These are phyloP conservation scores for Rheum nobile DNA, from an alignment of 148 eudicot species.

Conservation along the genomic window DNA sequence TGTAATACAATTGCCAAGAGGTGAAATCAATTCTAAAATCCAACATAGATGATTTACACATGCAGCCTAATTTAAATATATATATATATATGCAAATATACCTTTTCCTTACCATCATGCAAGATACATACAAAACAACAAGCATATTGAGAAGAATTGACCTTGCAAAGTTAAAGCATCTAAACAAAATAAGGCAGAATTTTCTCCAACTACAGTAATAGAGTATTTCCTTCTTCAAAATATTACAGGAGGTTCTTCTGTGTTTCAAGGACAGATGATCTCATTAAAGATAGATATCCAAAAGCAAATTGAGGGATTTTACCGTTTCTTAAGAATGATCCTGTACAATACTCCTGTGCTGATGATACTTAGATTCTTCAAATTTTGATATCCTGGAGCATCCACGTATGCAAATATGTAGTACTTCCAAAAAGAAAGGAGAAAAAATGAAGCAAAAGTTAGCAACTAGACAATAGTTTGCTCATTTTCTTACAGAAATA, in stretches of 20 bases:
- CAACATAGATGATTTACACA: background rate
- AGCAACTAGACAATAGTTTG: conserved; percentile 5
- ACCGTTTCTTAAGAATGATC: conserved; percentile 83
- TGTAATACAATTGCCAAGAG: background rate
- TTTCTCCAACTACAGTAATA: background rate
- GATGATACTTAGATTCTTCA: conserved; percentile 89
- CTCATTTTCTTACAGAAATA: conserved; percentile 1
- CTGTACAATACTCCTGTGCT: conserved; percentile 90
- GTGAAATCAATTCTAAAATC: background rate
- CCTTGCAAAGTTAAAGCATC: background rate
- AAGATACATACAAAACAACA: background rate
- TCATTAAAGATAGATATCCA: background rate
- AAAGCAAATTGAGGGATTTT: conserved; percentile 15
- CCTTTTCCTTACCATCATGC: background rate
- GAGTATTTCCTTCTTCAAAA: background rate
- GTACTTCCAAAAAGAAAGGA: conserved; percentile 49
- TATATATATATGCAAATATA: background rate
- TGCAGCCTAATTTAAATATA: background rate
- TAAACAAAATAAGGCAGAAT: background rate
- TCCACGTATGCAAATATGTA: conserved; percentile 98
- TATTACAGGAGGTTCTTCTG: background rate
- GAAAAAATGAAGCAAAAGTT: background rate
- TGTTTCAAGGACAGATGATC: background rate
- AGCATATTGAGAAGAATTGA: background rate
- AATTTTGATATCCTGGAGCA: conserved; percentile 98